Evolutionary conservation across 2,329 filamentous ascomycete genomes (phyloP).

Genomic region (Aaosphaeria pasadenensis): DNA sequence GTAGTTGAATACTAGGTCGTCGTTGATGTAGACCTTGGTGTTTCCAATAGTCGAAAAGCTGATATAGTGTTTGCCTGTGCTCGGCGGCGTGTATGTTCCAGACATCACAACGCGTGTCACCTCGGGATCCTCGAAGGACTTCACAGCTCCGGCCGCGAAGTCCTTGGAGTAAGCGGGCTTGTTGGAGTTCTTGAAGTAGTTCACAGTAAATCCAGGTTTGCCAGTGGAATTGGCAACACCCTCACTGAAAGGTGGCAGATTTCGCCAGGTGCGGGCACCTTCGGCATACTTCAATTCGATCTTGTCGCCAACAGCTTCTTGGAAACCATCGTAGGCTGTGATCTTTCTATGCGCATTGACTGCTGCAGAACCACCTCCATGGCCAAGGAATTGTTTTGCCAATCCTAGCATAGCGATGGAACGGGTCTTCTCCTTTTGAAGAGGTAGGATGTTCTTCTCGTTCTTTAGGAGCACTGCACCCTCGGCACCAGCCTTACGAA

Average conservation of each 20-base stretch:
- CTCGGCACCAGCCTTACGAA: constrained; percentile 64
- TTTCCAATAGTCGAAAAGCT: constrained; percentile 32
- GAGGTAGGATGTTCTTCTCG: constrained; percentile 59
- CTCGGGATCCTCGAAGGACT: constrained; percentile 17
- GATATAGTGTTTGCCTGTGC: constrained; percentile 26
- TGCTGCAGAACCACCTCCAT: constrained; percentile 31
- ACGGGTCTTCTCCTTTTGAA: constrained; percentile 52
- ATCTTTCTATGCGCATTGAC: background rate
- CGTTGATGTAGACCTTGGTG: constrained; percentile 26
- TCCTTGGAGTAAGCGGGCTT: constrained; percentile 25
- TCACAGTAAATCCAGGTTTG: constrained; percentile 31
- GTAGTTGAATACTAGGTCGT: constrained; percentile 25
- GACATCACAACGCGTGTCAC: background rate
- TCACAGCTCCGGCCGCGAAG: constrained; percentile 27
- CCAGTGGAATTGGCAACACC: constrained; percentile 9
- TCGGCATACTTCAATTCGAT: constrained; percentile 31
- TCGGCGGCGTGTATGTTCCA: background rate
- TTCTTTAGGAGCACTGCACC: constrained; percentile 74
- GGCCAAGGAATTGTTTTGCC: constrained; percentile 48
- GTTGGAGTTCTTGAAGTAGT: constrained; percentile 17
- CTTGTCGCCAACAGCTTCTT: constrained; percentile 22
- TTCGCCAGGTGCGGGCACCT: constrained; percentile 5
- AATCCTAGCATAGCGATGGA: constrained; percentile 70
- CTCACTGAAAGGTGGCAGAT: background rate
- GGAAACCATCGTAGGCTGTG: constrained; percentile 19